Evolutionary conservation across 192 early-diverging fungal species (phyloP), one percentile per base, ranked within the genome.

Genomic region (Backusella sp.): DNA sequence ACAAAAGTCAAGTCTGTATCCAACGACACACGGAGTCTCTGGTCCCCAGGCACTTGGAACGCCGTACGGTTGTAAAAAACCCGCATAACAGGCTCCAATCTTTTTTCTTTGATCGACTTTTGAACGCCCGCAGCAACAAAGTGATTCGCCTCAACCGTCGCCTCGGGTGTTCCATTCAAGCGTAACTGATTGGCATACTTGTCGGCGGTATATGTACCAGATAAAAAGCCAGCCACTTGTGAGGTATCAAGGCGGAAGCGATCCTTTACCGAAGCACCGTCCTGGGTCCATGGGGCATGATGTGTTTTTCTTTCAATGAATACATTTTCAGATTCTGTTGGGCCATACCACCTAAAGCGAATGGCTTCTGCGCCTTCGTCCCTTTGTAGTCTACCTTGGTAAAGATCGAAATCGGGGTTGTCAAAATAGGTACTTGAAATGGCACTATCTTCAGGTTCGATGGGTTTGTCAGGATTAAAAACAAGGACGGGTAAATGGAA

Each of bases 41-140:
- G 90, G 85, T 99, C 97, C n/a, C 95, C 96, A 6, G 98, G 98
- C 28, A 98, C 86, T 83, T 99, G 98, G 87, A 99, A 99, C 9
- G 98, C 97, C 14, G 96, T 98, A 73, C 98, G 92, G 83, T 98
- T 97, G 86, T 98, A 98, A 75, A 96, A 94, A 0, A 96, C 94
- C 65, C 98, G 89, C 76, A 97, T 82, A 5, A 94, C 87, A 23
- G 81, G 74, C 49, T 86, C 82, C 28, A 97, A 80, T 0, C 85
- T 73, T 79, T 91, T 93, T 49, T 88, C 79, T 5, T 68, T 52
- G 17, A 96, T 81, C 36, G 88, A 88, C 2, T 77, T 53, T 70
- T 88, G 88, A 73, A 96, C 84, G 21, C 80, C 76, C 15, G 72
- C 36, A 6, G 80, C 80, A 71, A 81, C 77, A 71, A 74, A 77